These are phyloP conservation scores for Arthrobotrys entomopaga DNA, from an alignment of 2,329 filamentous ascomycete genomes.

Conservation along the genomic window DNA sequence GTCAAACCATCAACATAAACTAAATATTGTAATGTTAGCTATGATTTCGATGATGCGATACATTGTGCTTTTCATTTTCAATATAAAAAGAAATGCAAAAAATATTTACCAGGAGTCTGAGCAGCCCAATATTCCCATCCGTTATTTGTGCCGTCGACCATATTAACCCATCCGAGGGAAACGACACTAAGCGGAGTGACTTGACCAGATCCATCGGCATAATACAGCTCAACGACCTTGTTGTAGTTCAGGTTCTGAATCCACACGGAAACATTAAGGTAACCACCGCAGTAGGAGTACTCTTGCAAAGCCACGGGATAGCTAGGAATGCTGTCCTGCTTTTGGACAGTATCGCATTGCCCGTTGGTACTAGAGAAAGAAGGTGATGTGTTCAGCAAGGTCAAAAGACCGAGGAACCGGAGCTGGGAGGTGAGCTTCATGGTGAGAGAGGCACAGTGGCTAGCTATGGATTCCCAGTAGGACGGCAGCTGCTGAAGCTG, in stretches of 20 bases:
- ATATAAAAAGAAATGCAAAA: neutral
- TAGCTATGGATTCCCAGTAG: conserved; percentile 42
- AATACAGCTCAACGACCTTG: conserved; percentile 51
- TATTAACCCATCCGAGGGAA: conserved; percentile 46
- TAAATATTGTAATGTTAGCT: conserved; percentile 11
- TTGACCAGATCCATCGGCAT: conserved; percentile 31
- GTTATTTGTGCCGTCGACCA: conserved; percentile 46
- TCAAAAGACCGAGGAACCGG: conserved; percentile 34
- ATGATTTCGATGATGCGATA: conserved; percentile 18
- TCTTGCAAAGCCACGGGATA: conserved; percentile 51
- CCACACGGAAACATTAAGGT: conserved; percentile 47
- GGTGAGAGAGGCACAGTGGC: conserved; percentile 33
- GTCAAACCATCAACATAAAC: conserved; percentile 44
- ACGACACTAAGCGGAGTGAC: conserved; percentile 42
- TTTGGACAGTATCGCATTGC: conserved; percentile 32
- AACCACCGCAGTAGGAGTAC: conserved; percentile 50
- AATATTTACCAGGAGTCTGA: conserved; percentile 40
- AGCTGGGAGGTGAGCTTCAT: conserved; percentile 50
- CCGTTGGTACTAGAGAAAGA: conserved; percentile 18
- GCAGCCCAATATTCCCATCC: conserved; percentile 52
- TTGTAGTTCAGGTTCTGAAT: conserved; percentile 51
- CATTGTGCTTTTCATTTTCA: neutral
- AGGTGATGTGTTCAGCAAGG: conserved; percentile 29
- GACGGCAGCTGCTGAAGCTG: conserved; percentile 27
- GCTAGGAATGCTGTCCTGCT: conserved; percentile 30